A percentile compares a stretch with the other conserved stretches of the same genome.
Evolutionary conservation across 768 basidiomycete species (phyloP).

Genomic region (Daedalea quercina): DNA sequence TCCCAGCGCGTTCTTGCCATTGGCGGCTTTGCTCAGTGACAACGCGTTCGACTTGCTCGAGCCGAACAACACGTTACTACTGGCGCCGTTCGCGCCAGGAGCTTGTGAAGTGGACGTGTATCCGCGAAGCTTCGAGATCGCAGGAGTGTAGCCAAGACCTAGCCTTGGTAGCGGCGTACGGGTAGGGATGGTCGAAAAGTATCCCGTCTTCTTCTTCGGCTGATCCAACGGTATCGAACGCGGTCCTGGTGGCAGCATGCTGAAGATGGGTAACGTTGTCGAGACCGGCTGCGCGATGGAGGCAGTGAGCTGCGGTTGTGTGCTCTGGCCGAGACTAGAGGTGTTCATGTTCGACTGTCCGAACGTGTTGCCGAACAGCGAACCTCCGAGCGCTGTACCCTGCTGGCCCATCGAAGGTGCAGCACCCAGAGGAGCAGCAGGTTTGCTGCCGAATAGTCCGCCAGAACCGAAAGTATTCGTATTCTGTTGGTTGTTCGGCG

Average conservation of each 20-base stretch:
- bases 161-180: constrained; percentile 66
- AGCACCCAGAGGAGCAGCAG: constrained; percentile 40
- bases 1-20: constrained; percentile 28
- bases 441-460: constrained; percentile 45
- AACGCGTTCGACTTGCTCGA: constrained; percentile 52
- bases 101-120: constrained; percentile 45
- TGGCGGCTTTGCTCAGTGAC: constrained; percentile 40
- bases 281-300: constrained; percentile 86
- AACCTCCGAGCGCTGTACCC: constrained; percentile 25
- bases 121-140: constrained; percentile 61
- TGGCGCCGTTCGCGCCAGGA: constrained; percentile 30
- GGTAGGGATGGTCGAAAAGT: constrained; percentile 72
- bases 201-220: constrained; percentile 71
- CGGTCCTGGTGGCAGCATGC: constrained; percentile 66
- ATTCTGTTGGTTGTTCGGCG: constrained; percentile 29
- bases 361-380: constrained; percentile 28
- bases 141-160: constrained; percentile 57
- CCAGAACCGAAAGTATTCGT: constrained; percentile 36
- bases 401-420: constrained; percentile 33
- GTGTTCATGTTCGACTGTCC: constrained; percentile 29
- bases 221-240: constrained; percentile 54
- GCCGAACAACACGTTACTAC: constrained; percentile 38
- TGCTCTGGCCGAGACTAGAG: constrained; percentile 29
- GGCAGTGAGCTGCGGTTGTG: constrained; percentile 57
- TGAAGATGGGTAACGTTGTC: constrained; percentile 65